Base-by-base conservation (phyloP, 129 eudicot genomes). In the Arctium lappa region DNA sequence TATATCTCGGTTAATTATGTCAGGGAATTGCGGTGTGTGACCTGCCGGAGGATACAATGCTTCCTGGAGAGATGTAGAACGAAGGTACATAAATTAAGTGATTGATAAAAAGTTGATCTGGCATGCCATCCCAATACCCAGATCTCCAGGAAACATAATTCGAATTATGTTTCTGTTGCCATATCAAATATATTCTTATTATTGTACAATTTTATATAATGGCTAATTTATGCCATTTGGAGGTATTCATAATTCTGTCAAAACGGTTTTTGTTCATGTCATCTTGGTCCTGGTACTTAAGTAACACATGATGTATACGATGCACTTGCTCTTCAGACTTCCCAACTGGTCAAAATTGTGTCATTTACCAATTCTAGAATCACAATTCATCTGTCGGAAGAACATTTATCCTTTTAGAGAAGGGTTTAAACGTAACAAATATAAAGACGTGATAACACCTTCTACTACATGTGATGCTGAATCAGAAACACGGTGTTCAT, bases 11-110 rank as follows among this genome's bases (percentile, higher is more conserved):
- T 73, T 46, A 15, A 34, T 27, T 40, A 73, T 85, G 42, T 48
- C 85, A 94, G 98, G 98, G 98, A 74, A 90, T 92, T 68, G 97
- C 95, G 13, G 94, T 92, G 0, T 95, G 98, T 83, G 98, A 95
- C 85, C 91, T 95, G 46, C 97, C 98, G 0, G 97, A 84, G 73
- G 98, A 95, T 80, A 95, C 98, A 3, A 95, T 95, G 98, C 98
- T 95, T 83, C 98, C 98, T 0, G 98, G 98, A 85, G 98, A 95
- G 86, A 81, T 95, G 97, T 95, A 87, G 86, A 83, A 50, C 11
- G 30, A 15, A 5, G 38, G n/a, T 53, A 81, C 29, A 36, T 74
- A 66, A 70, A 33, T 33, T 33, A 33, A 74, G 30, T 38, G 13
- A 39, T 69, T 33, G 70, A 63, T 77, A 10, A 69, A 46, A 78